Evolutionary conservation across 768 basidiomycete species (phyloP).

Genomic region (Pisolithus tinctorius): DNA sequence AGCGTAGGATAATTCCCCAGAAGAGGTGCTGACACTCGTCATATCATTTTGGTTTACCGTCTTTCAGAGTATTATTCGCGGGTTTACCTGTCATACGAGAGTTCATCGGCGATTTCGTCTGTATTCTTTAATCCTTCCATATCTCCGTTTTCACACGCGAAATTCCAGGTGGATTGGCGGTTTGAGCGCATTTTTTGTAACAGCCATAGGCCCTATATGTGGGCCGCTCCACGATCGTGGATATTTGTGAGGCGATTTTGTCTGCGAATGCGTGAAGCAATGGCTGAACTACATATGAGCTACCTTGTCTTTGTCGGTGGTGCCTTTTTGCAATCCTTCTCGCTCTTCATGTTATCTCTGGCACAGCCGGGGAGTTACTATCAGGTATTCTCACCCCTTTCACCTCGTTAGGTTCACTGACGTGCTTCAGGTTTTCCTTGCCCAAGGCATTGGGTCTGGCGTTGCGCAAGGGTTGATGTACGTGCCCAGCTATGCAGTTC

Average conservation of each 20-base stretch:
- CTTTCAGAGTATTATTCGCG: conserved; percentile 16
- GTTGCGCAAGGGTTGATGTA: conserved; percentile 39
- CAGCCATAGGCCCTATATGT: conserved; percentile 16
- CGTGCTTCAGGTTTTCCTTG: conserved; percentile 31
- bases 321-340: conserved; percentile 20
- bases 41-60: neutral
- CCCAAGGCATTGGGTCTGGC: conserved; percentile 39
- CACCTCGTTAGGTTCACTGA: neutral
- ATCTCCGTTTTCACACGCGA: neutral
- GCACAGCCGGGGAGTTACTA: conserved; percentile 29
- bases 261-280: neutral
- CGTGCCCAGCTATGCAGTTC: conserved; percentile 35
- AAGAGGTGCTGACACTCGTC: neutral
- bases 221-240: conserved; percentile 21
- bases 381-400: conserved; percentile 18
- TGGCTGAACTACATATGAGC: neutral
- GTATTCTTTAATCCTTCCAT: neutral
- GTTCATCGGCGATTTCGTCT: conserved; percentile 19
- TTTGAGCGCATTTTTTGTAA: conserved; percentile 11
- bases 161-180: conserved; percentile 22
- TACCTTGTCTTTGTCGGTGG: conserved; percentile 16
- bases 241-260: conserved; percentile 19
- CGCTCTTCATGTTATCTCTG: conserved; percentile 34
- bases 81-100: conserved; percentile 16
- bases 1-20: too few species aligned